Percentiles rank a stretch among this genome's conserved stretches.
Evolutionary conservation across 768 basidiomycete genomes (phyloP).

Genomic region (Tephrocybe rancida): DNA sequence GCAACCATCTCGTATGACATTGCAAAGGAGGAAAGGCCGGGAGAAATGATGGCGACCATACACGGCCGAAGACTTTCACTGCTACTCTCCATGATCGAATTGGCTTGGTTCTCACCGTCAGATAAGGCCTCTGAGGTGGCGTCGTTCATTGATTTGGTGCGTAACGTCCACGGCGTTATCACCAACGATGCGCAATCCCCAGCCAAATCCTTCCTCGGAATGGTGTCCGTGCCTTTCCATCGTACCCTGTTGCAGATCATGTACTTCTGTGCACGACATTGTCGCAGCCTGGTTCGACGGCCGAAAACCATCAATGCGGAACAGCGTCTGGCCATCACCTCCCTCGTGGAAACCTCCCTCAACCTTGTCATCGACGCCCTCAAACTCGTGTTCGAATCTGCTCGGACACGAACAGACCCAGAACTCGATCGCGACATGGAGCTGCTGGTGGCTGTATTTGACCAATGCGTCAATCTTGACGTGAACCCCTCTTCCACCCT

Average conservation of each 20-base stretch:
- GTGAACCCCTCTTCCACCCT: constrained; percentile 66
- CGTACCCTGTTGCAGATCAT: constrained; percentile 76
- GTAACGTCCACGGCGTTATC: constrained; percentile 65
- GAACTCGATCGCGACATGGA: constrained; percentile 84
- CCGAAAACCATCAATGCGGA: constrained; percentile 58
- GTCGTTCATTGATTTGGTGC: constrained; percentile 62
- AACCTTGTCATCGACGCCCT: constrained; percentile 70
- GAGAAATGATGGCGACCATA: constrained; percentile 84
- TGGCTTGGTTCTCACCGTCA: constrained; percentile 70
- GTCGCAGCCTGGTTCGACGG: constrained; percentile 49
- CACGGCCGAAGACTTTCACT: constrained; percentile 77
- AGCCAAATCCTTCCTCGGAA: constrained; percentile 68
- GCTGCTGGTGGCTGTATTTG: constrained; percentile 79
- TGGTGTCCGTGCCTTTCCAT: constrained; percentile 72
- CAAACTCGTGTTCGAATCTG: constrained; percentile 65
- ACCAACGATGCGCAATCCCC: constrained; percentile 77
- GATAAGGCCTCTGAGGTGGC: constrained; percentile 57
- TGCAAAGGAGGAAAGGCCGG: constrained; percentile 67
- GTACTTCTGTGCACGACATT: constrained; percentile 74
- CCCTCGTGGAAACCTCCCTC: constrained; percentile 63
- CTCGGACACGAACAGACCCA: constrained; percentile 53
- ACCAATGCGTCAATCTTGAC: constrained; percentile 73
- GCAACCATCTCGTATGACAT: constrained; percentile 68
- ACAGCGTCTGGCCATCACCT: constrained; percentile 59
- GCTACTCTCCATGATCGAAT: constrained; percentile 76